Evolutionary conservation across 352 stramenopile species (phyloP).

Genomic region (Globisporangium rhizosaccharum): DNA sequence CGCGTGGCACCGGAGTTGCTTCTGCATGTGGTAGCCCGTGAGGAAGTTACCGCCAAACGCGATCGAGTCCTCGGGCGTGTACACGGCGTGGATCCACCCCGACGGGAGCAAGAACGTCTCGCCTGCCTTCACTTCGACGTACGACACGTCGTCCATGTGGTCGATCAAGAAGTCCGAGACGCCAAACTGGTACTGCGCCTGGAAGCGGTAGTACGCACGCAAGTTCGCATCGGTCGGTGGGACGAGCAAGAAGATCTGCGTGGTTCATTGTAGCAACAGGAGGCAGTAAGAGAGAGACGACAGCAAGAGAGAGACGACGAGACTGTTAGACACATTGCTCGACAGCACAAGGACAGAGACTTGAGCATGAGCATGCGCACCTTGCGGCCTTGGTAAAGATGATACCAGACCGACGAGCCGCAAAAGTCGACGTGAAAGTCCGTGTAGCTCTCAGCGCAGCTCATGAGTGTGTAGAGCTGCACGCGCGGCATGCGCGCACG

Average conservation of each 20-base stretch:
- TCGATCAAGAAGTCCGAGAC: conserved; percentile 20
- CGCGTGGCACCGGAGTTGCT: conserved; percentile 24
- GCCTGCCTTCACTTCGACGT: conserved; percentile 24
- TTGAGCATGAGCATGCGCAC: conserved; percentile 7
- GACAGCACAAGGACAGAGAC: neutral
- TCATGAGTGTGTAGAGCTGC: conserved; percentile 40
- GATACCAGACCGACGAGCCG: conserved; percentile 42
- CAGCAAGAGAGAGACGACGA: no score
- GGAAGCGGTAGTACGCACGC: conserved; percentile 21
- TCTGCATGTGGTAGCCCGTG: conserved; percentile 29
- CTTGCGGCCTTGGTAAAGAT: conserved; percentile 34
- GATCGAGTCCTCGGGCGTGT: conserved; percentile 37
- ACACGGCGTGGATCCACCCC: conserved; percentile 41
- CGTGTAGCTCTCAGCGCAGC: conserved; percentile 32
- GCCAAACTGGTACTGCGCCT: conserved; percentile 19
- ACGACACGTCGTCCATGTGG: conserved; percentile 22
- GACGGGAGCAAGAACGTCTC: conserved; percentile 40
- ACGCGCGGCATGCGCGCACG: conserved; percentile 16
- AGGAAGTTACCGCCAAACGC: conserved; percentile 42
- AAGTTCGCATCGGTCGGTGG: conserved; percentile 34
- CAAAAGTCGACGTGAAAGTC: conserved; percentile 43
- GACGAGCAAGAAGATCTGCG: conserved; percentile 34
- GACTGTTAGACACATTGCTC: no score
- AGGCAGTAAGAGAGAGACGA: neutral
- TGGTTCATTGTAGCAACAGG: neutral